Evolutionary conservation across 176 grass and related monocot species (phyloP), one percentile per base, ranked within the genome.

Genomic region (Carex parvula): DNA sequence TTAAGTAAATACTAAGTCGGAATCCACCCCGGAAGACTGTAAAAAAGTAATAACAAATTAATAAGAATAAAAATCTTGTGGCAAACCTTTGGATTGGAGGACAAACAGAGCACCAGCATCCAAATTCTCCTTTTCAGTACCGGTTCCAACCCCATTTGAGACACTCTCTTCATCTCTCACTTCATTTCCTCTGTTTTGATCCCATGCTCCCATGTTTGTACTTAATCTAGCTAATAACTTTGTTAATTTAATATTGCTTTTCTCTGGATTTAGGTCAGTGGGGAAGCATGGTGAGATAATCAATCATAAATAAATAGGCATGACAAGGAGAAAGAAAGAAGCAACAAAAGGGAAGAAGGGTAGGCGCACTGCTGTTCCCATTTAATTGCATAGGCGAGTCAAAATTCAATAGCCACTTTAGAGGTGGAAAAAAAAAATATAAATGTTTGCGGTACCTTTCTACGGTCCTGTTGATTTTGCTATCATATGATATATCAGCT

Each of bases 41-140:
- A 29, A 39, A 5, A 9, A 72, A 73, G 46, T 44, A 73, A 46
- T 20, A 29, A 80, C 9, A 41, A 60, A 26, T 26, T 26, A 26
- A 7, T 29, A 14, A 37, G 41, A 42, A 29, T 55, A 18, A 14
- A 35, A 61, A 60, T 18, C 4, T 61, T 39, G 35, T 58, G 6
- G 3, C 8, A 2, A 14, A 92, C 94, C 94, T 92, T 94, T 94
- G 70, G 94, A 97, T 56, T 94, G 85, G 33, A 97, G 94, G 59
- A 97, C 94, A 78, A 97, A 97, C 35, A 92, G 88, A 52, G 94
- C 94, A 70, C 94, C 94, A 64, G 94, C 94, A 85, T 97, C 94
- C 46, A 94, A 88, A 83, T 92, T 90, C 84, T 85, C 82, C 8
- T 86, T 84, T 26, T 71, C 70, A 68, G 60, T 86, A 82, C 83